Conservation (phyloP, 2,329 filamentous ascomycete species). For the Cladophialophora immunda region DNA sequence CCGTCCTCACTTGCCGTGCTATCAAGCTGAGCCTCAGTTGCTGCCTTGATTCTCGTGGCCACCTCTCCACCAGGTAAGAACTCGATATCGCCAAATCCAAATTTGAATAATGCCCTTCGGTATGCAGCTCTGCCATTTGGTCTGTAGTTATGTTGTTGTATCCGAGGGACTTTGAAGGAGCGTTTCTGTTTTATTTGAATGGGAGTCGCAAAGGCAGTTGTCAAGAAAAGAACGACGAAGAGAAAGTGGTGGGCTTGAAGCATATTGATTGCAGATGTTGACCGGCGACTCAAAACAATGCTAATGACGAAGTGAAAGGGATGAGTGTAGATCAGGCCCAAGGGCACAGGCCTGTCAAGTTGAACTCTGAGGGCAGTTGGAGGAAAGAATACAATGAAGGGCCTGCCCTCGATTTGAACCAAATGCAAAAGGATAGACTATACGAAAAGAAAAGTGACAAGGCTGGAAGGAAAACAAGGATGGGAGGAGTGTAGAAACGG, state of each 20-base stretch:
- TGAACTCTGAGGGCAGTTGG: constrained; percentile 17
- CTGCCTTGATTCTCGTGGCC: constrained; percentile 41
- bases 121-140: constrained; percentile 70
- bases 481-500: constrained; percentile 30
- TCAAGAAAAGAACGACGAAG: constrained; percentile 44
- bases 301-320: constrained; percentile 17
- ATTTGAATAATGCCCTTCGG: constrained; percentile 74
- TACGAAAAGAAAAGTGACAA: constrained; percentile 26
- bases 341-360: background rate
- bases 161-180: constrained; percentile 69
- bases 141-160: constrained; percentile 64
- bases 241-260: constrained; percentile 39
- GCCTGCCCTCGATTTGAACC: constrained; percentile 32
- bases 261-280: constrained; percentile 35
- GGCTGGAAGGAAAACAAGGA: constrained; percentile 34
- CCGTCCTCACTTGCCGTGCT: constrained; percentile 54
- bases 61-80: constrained; percentile 45
- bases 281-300: constrained; percentile 24
- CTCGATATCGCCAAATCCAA: constrained; percentile 51
- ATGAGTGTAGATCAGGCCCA: background rate
- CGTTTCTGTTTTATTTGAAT: constrained; percentile 44
- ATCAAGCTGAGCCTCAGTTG: constrained; percentile 40
- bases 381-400: constrained; percentile 37
- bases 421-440: constrained; percentile 19
- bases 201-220: constrained; percentile 47